phyloP scores from a whole-genome alignment of 2,329 filamentous ascomycete species.

The Diaporthe ilicicola region DNA sequence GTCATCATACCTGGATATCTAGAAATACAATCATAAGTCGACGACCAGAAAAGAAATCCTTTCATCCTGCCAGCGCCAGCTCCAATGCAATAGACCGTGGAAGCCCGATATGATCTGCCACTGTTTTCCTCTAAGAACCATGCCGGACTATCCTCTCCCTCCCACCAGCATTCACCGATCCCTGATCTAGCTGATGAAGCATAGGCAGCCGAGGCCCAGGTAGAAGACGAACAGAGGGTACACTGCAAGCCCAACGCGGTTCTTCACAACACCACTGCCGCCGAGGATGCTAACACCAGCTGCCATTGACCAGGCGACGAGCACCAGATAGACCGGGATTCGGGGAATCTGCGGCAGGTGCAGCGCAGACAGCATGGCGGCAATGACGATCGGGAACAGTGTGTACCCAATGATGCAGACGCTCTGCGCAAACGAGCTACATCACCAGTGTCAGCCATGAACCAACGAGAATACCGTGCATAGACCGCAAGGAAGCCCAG shows the following conservation, averaged over 20 bases:
- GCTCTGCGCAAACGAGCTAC: conserved; percentile 95
- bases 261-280: conserved; percentile 94
- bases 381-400: conserved; percentile 94
- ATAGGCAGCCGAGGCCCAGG: conserved; percentile 88
- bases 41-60: conserved; percentile 3
- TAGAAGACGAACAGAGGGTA: conserved; percentile 98
- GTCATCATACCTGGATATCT: conserved; percentile 30
- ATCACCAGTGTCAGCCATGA: conserved; percentile 19
- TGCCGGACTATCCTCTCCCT: neutral
- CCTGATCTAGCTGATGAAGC: conserved; percentile 86
- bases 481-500: conserved; percentile 6
- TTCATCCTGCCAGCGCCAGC: conserved; percentile 31
- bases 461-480: conserved; percentile 32
- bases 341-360: conserved; percentile 80
- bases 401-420: conserved; percentile 99
- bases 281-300: conserved; percentile 96
- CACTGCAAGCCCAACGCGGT: conserved; percentile 90
- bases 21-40: conserved; percentile 20
- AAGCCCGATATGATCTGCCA: conserved; percentile 16
- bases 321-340: conserved; percentile 88
- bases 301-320: conserved; percentile 92
- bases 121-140: neutral
- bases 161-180: neutral
- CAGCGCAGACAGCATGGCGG: conserved; percentile 86
- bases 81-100: conserved; percentile 27